Base-by-base conservation (phyloP, 495 filamentous ascomycete genomes). In the Lepraria neglecta region DNA sequence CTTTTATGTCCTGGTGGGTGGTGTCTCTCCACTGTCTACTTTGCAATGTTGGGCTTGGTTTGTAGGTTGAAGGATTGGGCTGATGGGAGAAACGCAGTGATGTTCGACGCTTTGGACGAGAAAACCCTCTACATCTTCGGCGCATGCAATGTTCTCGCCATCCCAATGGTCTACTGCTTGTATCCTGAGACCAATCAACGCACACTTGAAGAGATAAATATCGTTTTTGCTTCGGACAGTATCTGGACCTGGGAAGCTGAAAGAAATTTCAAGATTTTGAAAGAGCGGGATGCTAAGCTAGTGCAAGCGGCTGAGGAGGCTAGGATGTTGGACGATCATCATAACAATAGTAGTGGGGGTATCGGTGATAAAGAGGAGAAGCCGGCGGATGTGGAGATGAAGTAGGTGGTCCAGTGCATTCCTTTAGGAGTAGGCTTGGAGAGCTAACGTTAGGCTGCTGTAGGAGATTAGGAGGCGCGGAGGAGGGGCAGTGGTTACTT, bases 141-240 rank as follows among this genome's bases (percentile, higher is more conserved):
- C 7, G 78, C 78, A 28, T 80, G 75, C 69, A 87, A 87, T 64
- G 75, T 82, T 19, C 69, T 85, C 64, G 76, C 78, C 5, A 80
- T 87, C 27, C 80, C 82, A 10, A 82, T 85, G 71, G 81, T 87
- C 17, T 87, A 81, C 80, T 81, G 79, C 14, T 61, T 86, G 0
- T 87, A 87, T 56, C 85, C 85, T 0, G 84, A 88, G 69, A 82
- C 78, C 33, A 85, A 83, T 64, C 83, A 86, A 67, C 80, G 83
- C 5, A 86, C 84, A 0, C 72, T 88, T 6, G 85, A 88, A 63
- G 84, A 86, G 59, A 87, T 87, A 75, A 82, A 87, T 63, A 71
- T 87, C 6, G 66, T 87, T 1, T 87, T 88, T 56, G 84, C 84
- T 1, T 74, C 79, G 1, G 72, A 79, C 6, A 79, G 73, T 0